These are phyloP conservation scores for Pulveroboletus sp. DNA, from an alignment of 768 basidiomycete genomes.

Conservation along the genomic window DNA sequence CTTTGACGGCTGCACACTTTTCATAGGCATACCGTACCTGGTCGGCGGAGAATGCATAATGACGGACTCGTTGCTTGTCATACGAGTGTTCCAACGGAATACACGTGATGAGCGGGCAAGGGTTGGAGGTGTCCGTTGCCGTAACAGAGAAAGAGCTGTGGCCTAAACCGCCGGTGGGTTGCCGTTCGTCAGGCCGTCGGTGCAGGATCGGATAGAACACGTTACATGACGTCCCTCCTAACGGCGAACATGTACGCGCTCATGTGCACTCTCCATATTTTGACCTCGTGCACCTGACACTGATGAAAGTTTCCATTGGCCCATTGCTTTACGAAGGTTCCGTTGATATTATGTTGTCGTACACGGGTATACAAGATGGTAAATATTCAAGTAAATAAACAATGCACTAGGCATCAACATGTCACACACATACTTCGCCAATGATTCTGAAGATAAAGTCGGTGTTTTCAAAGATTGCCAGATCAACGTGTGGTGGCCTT, in stretches of 20 bases:
- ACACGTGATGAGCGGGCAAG: background rate
- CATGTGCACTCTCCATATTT: too few species aligned
- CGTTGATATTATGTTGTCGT: background rate
- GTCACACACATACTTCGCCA: background rate
- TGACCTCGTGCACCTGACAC: too few species aligned
- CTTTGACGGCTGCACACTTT: conserved; percentile 7
- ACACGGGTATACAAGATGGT: conserved; percentile 7
- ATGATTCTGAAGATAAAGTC: background rate
- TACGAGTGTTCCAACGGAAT: conserved; percentile 10
- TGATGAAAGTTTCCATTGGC: too few species aligned
- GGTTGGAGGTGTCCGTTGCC: background rate
- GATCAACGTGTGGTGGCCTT: conserved; percentile 19
- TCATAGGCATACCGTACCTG: conserved; percentile 2
- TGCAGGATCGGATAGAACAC: conserved; percentile 14
- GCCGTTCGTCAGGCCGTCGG: conserved; percentile 3
- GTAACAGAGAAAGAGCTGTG: conserved; percentile 7
- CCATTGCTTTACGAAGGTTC: too few species aligned
- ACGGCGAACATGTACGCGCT: background rate
- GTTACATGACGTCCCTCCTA: background rate
- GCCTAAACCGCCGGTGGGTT: background rate
- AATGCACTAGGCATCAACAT: background rate
- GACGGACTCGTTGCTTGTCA: conserved; percentile 6
- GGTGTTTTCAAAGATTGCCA: background rate
- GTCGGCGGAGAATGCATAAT: conserved; percentile 2
- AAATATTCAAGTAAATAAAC: conserved; percentile 18